Conservation (phyloP, 441 rosid genomes). For the Capsella rubella region DNA sequence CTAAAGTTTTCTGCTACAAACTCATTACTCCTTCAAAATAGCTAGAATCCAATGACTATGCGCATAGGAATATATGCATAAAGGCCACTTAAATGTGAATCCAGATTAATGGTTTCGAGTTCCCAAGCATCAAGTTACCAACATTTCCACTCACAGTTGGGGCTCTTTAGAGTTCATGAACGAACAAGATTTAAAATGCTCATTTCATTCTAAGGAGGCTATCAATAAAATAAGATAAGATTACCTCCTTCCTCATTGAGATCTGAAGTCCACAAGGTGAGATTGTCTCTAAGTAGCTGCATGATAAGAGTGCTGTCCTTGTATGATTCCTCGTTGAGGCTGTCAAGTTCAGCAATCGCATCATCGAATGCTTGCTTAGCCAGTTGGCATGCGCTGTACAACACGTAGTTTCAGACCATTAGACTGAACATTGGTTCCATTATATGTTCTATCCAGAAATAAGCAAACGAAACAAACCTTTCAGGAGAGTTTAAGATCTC, state of each 20-base stretch:
- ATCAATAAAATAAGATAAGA: neutral
- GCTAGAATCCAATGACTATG: neutral
- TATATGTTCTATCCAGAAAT: neutral
- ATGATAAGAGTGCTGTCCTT: constrained; percentile 88
- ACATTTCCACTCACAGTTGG: neutral
- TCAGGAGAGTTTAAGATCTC: constrained; percentile 95
- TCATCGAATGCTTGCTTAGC: constrained; percentile 92
- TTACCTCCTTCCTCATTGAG: constrained; percentile 82
- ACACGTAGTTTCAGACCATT: constrained; percentile 30
- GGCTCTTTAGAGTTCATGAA: neutral
- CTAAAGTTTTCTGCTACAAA: neutral
- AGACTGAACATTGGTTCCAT: constrained; percentile 1
- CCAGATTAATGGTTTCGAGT: neutral
- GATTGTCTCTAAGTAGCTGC: constrained; percentile 93
- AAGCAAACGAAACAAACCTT: constrained; percentile 49
- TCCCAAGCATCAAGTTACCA: neutral
- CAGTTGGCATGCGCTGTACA: constrained; percentile 82
- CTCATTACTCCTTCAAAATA: neutral
- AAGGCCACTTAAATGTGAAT: neutral
- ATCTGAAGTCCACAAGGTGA: constrained; percentile 85
- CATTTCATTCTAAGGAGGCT: constrained; percentile 4
- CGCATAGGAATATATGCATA: neutral
- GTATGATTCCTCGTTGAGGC: constrained; percentile 85
- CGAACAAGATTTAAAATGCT: constrained; percentile 1
- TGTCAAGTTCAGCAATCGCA: constrained; percentile 87